These are phyloP conservation scores for Punica granatum DNA, from an alignment of 345 rosid species.

Conservation along the genomic window DNA sequence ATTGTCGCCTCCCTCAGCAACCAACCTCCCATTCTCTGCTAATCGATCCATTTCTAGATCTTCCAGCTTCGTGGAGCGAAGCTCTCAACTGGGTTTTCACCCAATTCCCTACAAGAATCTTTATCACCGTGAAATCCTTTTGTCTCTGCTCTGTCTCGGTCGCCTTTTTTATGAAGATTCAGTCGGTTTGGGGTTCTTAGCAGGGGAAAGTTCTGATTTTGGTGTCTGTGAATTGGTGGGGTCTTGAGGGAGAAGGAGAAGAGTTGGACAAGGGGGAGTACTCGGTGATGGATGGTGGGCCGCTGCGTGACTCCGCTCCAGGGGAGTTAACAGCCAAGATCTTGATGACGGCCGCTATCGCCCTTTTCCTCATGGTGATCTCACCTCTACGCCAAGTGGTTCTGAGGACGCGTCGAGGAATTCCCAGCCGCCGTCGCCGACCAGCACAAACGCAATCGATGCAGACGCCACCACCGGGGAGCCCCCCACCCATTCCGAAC, in stretches of 20 bases:
- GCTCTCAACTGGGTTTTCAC: neutral
- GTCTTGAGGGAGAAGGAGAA: no score
- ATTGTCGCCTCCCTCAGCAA: neutral
- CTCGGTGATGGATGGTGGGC: constrained; percentile 8
- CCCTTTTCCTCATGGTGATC: constrained; percentile 53
- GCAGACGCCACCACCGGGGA: constrained; percentile 30
- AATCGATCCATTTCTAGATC: neutral
- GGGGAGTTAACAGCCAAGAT: constrained; percentile 58
- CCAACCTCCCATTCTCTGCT: neutral
- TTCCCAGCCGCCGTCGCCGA: constrained; percentile 21
- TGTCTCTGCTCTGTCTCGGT: neutral
- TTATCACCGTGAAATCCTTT: neutral
- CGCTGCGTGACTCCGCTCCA: constrained; percentile 28
- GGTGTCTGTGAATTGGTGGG: no score
- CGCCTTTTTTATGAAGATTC: neutral
- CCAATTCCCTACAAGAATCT: neutral
- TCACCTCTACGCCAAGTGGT: constrained; percentile 89
- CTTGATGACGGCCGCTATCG: constrained; percentile 52
- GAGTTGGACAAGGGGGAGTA: constrained; percentile 35
- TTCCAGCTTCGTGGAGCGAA: neutral
- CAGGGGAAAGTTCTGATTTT: no score
- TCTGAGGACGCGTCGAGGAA: constrained; percentile 72
- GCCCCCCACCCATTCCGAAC: no score
- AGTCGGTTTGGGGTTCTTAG: neutral
- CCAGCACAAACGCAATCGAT: constrained; percentile 17